phyloP scores from a whole-genome alignment of 257 asterid genomes.

The Gentiana straminea region DNA sequence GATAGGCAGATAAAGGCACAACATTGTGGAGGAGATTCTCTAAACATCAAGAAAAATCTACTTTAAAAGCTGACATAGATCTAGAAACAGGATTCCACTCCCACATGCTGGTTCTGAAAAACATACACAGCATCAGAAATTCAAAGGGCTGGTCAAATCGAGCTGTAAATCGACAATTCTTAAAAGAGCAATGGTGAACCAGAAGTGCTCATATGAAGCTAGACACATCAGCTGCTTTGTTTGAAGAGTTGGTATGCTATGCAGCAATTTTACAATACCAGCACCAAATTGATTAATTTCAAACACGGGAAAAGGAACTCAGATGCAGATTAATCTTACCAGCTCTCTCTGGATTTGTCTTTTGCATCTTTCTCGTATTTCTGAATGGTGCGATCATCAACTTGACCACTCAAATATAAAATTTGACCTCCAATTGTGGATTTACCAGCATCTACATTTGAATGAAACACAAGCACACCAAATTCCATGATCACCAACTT shows the following conservation, averaged over 20 bases:
- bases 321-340: constrained; percentile 42
- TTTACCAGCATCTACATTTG: constrained; percentile 87
- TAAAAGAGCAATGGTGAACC: too few relatives aligned
- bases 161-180: too few relatives aligned
- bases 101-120: too few relatives aligned
- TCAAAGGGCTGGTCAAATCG: too few relatives aligned
- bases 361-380: constrained; percentile 98
- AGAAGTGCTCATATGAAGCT: too few relatives aligned
- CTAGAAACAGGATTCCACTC: too few relatives aligned
- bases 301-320: not conserved
- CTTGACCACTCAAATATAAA: constrained; percentile 88
- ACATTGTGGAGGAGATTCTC: too few relatives aligned
- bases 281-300: not conserved
- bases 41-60: too few relatives aligned
- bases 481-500: not conserved
- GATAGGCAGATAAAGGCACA: too few relatives aligned
- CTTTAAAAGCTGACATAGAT: too few relatives aligned
- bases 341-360: constrained; percentile 93
- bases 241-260: not conserved
- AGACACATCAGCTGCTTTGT: too few relatives aligned
- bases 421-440: constrained; percentile 96
- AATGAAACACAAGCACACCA: constrained; percentile 4
- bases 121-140: too few relatives aligned
- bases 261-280: not conserved
- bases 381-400: constrained; percentile 93